These are phyloP conservation scores for Umbelopsis sp. DNA, from an alignment of 192 early-diverging fungal genomes.

Conservation along the genomic window DNA sequence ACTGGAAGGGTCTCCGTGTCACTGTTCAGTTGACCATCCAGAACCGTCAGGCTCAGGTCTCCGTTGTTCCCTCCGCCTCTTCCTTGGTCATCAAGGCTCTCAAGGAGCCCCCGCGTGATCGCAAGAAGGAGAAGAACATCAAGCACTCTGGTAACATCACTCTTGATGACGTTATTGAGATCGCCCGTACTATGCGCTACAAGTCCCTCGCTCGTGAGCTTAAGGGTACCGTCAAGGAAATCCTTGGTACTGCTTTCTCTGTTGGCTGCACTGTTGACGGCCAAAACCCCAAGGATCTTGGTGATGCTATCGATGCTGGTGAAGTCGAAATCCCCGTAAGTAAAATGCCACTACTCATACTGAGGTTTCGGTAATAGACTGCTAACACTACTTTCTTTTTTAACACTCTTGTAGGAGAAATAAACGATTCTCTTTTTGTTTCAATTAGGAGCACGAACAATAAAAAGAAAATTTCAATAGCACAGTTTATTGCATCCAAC, in stretches of 20 bases:
- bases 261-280: constrained; percentile 99
- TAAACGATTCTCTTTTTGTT: constrained; percentile 21
- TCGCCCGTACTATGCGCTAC: constrained; percentile 93
- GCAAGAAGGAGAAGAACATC: constrained; percentile 99
- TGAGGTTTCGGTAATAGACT: background rate
- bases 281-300: constrained; percentile 86
- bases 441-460: constrained; percentile 19
- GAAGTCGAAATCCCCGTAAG: constrained; percentile 71
- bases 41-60: constrained; percentile 98
- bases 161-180: constrained; percentile 90
- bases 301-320: constrained; percentile 83
- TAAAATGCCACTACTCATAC: background rate
- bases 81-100: constrained; percentile 96
- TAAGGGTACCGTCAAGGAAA: constrained; percentile 94
- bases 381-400: background rate
- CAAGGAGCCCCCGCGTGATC: constrained; percentile 95
- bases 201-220: constrained; percentile 96
- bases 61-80: constrained; percentile 95
- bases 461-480: constrained; percentile 17
- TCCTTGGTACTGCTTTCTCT: constrained; percentile 93
- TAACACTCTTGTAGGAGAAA: constrained; percentile 25
- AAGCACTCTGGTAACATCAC: constrained; percentile 96
- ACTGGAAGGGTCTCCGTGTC: constrained; percentile 99
- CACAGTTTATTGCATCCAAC: background rate
- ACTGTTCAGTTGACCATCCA: constrained; percentile 98